phyloP scores from a whole-genome alignment of 2,329 filamentous ascomycete genomes.

The Arthroderma uncinatum region DNA sequence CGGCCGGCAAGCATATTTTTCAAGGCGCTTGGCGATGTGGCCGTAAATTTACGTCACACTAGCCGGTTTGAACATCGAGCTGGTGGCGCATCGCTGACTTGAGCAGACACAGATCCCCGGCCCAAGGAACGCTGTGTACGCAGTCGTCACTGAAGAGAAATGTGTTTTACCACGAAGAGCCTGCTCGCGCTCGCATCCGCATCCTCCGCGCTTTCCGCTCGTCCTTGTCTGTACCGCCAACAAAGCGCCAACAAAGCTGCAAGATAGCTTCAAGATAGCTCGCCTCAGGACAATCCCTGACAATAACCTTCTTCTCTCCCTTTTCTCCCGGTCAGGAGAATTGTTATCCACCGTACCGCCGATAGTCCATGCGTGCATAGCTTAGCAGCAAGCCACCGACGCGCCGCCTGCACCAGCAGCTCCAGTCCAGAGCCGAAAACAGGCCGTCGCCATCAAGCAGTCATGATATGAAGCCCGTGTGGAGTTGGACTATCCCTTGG shows the following conservation, averaged over 20 bases:
- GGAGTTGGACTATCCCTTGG: not conserved
- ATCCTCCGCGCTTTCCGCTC: not conserved
- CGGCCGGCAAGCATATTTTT: not conserved
- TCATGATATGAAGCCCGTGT: not conserved
- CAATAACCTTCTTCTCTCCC: not conserved
- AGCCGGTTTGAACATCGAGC: not conserved
- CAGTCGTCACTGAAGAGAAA: not conserved
- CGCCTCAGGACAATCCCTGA: not conserved
- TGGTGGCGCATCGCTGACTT: not conserved
- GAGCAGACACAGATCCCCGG: not conserved
- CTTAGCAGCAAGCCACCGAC: not conserved
- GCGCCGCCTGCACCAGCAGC: not conserved
- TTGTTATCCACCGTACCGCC: not conserved
- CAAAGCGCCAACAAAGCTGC: no score
- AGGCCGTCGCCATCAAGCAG: not conserved
- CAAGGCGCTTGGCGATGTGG: not conserved
- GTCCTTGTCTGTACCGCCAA: not conserved
- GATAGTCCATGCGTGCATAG: not conserved
- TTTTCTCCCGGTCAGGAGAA: not conserved
- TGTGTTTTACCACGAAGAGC: not conserved
- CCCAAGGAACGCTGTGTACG: not conserved
- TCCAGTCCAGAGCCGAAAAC: not conserved
- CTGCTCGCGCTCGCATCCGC: not conserved
- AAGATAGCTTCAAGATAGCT: no score
- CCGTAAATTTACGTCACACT: slow-evolving; percentile 3